phyloP scores from a whole-genome alignment of 1,284 basidiomycete species.

The Papiliotrema fonsecae region DNA sequence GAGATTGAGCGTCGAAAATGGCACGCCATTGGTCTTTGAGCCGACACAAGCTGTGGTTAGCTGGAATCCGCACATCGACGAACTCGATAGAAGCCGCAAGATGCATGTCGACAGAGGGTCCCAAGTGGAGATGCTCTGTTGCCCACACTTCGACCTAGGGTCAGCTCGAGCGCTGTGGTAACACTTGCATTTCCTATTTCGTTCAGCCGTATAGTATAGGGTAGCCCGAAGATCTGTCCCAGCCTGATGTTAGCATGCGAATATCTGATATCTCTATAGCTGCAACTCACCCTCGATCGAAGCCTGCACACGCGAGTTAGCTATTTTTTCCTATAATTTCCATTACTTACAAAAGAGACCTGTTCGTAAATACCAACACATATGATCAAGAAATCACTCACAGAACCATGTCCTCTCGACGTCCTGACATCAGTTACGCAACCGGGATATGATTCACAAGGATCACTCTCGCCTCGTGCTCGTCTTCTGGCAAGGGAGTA shows the following conservation, averaged over 20 bases:
- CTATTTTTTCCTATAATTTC: neutral
- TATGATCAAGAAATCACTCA: conserved; percentile 17
- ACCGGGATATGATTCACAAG: conserved; percentile 12
- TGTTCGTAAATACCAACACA: no score
- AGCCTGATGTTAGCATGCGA: conserved; percentile 14
- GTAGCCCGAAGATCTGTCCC: conserved; percentile 28
- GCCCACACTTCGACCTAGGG: conserved; percentile 32
- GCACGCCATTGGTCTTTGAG: conserved; percentile 36
- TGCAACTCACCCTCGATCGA: conserved; percentile 28
- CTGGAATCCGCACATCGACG: neutral
- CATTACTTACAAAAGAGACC: conserved; percentile 29
- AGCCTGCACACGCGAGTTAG: conserved; percentile 10
- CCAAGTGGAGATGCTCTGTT: conserved; percentile 27
- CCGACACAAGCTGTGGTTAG: conserved; percentile 23
- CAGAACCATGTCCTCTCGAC: conserved; percentile 37
- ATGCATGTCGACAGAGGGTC: conserved; percentile 32
- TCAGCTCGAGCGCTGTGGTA: no score
- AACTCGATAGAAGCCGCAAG: conserved; percentile 32
- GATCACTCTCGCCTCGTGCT: conserved; percentile 23
- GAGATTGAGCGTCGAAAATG: conserved; percentile 18
- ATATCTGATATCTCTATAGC: neutral
- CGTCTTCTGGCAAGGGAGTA: conserved; percentile 24
- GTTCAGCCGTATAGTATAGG: conserved; percentile 21
- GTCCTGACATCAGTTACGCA: conserved; percentile 12
- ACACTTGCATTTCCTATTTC: conserved; percentile 26